phyloP scores from a whole-genome alignment of 768 basidiomycete species.

The Auricularia sp. region DNA sequence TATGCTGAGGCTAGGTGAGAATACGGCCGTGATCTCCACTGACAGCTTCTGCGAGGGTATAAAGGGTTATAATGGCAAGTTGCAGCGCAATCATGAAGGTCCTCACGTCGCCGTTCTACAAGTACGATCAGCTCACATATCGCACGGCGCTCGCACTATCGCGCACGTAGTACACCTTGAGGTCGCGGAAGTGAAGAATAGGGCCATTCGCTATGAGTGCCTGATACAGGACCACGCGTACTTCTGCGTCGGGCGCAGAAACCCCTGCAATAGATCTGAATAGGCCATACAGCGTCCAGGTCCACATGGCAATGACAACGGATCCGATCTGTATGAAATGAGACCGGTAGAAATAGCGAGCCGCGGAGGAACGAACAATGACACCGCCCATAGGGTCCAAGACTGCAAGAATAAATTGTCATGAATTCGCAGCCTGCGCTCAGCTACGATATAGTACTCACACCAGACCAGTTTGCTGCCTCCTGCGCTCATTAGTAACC shows the following conservation, averaged over 20 bases:
- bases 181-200: constrained; percentile 52
- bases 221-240: constrained; percentile 89
- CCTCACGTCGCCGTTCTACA: not conserved
- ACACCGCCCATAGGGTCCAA: constrained; percentile 73
- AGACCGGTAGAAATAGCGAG: not conserved
- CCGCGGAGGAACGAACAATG: constrained; percentile 37
- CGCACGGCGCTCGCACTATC: not conserved
- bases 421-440: not conserved
- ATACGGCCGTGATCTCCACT: not conserved
- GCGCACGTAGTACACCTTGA: not conserved
- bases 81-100: no score
- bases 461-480: constrained; percentile 78
- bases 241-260: constrained; percentile 82
- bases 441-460: constrained; percentile 26
- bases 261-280: constrained; percentile 86
- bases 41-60: not conserved
- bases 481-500: constrained; percentile 73
- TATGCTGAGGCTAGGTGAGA: not conserved
- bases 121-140: not conserved
- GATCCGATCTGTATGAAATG: constrained; percentile 45
- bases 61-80: no score
- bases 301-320: constrained; percentile 73
- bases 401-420: constrained; percentile 29
- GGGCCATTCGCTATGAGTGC: constrained; percentile 78
- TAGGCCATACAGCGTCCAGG: constrained; percentile 61